Evolutionary conservation across 768 basidiomycete genomes (phyloP).

Genomic region (Dioszegia crocea): DNA sequence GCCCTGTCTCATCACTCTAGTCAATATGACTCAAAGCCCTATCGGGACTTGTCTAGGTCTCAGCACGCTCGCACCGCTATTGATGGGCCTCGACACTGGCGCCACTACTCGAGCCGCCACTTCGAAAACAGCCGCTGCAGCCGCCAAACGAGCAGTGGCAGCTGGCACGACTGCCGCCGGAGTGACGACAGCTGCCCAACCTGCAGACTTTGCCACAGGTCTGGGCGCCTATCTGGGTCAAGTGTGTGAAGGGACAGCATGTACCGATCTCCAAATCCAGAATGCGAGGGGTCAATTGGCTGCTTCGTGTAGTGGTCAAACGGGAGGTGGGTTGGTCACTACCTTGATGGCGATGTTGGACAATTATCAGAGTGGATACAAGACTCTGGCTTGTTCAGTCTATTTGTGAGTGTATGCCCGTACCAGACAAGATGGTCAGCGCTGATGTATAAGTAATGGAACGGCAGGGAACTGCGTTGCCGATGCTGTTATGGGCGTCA

Average conservation of each 20-base stretch:
- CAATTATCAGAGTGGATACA: constrained; percentile 36
- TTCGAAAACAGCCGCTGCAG: too few species aligned
- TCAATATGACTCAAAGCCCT: constrained; percentile 41
- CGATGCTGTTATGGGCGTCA: constrained; percentile 22
- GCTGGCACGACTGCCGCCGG: not conserved
- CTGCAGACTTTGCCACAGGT: constrained; percentile 31
- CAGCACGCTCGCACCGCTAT: constrained; percentile 26
- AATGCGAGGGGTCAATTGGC: constrained; percentile 26
- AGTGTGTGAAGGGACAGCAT: constrained; percentile 26
- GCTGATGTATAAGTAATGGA: constrained; percentile 34
- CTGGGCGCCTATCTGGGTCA: constrained; percentile 30
- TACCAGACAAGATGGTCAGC: not conserved
- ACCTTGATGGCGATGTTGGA: constrained; percentile 28
- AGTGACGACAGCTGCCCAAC: constrained; percentile 12
- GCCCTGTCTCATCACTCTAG: constrained; percentile 44
- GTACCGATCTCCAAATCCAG: constrained; percentile 23
- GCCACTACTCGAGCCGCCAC: too few species aligned
- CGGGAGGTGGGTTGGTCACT: constrained; percentile 22
- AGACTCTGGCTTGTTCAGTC: constrained; percentile 42
- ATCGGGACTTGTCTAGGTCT: constrained; percentile 43
- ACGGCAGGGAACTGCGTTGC: constrained; percentile 39
- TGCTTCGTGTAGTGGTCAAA: constrained; percentile 17
- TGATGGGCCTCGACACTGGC: constrained; percentile 8
- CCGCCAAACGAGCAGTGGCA: too few species aligned
- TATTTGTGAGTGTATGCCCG: constrained; percentile 41